A percentile compares a stretch with the other conserved stretches of the same genome.
phyloP scores from a whole-genome alignment of 768 basidiomycete species.

The Auricularia heimuer region DNA sequence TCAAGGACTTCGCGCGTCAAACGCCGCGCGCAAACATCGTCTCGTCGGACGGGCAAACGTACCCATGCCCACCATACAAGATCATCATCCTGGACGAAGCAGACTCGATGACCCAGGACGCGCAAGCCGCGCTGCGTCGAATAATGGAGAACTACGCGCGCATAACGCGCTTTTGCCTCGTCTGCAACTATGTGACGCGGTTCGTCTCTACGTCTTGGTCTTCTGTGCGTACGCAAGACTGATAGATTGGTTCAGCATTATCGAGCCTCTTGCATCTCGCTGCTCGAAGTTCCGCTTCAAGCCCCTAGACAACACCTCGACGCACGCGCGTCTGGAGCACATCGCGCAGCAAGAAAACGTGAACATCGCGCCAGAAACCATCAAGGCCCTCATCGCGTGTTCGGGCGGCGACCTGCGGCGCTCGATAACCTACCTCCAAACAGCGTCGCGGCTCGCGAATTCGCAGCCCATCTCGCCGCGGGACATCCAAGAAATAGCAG shows the following conservation, averaged over 20 bases:
- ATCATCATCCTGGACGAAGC: slow-evolving; percentile 98
- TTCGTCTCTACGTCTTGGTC: slow-evolving; percentile 23
- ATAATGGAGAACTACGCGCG: slow-evolving; percentile 99
- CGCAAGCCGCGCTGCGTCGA: slow-evolving; percentile 90
- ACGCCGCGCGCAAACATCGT: slow-evolving; percentile 70
- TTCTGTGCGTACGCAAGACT: background rate
- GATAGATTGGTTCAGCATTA: slow-evolving; percentile 52
- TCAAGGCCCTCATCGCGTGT: slow-evolving; percentile 63
- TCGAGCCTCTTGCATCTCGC: slow-evolving; percentile 95
- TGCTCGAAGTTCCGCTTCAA: slow-evolving; percentile 99
- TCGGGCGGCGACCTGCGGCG: slow-evolving; percentile 92
- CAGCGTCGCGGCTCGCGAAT: slow-evolving; percentile 79
- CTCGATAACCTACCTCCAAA: slow-evolving; percentile 95
- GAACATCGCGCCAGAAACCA: slow-evolving; percentile 31
- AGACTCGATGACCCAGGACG: slow-evolving; percentile 99
- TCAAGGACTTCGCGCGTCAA: slow-evolving; percentile 95
- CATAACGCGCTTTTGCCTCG: slow-evolving; percentile 95
- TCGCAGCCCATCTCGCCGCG: slow-evolving; percentile 63
- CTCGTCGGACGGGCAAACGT: slow-evolving; percentile 69
- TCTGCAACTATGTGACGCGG: slow-evolving; percentile 99
- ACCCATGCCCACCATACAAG: slow-evolving; percentile 97
- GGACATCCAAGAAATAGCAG: slow-evolving; percentile 95
- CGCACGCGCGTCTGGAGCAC: slow-evolving; percentile 61
- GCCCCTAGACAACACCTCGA: slow-evolving; percentile 72
- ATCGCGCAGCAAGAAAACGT: slow-evolving; percentile 76